phyloP scores from a whole-genome alignment of 1,284 basidiomycete species.

The Sporisorium scitamineum region DNA sequence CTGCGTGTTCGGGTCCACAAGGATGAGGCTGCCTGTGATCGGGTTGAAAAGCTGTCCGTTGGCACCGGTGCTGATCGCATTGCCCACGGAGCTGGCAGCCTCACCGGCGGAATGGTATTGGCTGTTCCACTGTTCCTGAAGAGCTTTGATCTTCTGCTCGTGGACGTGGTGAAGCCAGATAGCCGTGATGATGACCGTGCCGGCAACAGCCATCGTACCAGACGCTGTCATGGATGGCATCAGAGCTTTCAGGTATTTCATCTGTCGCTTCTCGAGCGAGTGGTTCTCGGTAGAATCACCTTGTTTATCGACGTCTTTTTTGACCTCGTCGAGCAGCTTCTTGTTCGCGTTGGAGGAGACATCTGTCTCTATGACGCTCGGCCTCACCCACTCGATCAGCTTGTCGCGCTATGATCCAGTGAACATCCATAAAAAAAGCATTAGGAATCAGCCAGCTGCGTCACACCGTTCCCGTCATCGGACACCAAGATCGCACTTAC shows the following conservation, averaged over 20 bases:
- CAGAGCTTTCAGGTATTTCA: background rate
- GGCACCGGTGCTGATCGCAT: conserved; percentile 36
- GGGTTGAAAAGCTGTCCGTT: conserved; percentile 48
- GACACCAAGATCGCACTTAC: background rate
- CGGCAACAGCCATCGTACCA: conserved; percentile 11
- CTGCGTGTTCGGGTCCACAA: conserved; percentile 27
- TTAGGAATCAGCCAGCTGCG: background rate
- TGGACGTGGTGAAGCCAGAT: conserved; percentile 33
- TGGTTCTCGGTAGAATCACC: background rate
- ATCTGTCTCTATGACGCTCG: too few relatives aligned
- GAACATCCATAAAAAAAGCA: background rate
- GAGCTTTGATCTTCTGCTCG: conserved; percentile 15
- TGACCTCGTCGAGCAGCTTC: conserved; percentile 8
- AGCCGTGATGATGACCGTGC: conserved; percentile 8
- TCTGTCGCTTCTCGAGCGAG: conserved; percentile 17
- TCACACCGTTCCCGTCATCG: background rate
- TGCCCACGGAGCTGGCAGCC: conserved; percentile 32
- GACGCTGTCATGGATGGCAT: conserved; percentile 16
- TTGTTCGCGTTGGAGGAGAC: too few relatives aligned
- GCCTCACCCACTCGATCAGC: too few relatives aligned
- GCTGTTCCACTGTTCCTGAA: conserved; percentile 13
- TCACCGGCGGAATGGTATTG: conserved; percentile 28
- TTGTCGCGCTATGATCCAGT: background rate
- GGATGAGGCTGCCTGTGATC: conserved; percentile 27
- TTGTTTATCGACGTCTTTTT: background rate